Percentiles rank a stretch among this genome's conserved stretches.
Evolutionary conservation across 23 red algal species (phyloP).

Genomic region (Chondrus crispus): DNA sequence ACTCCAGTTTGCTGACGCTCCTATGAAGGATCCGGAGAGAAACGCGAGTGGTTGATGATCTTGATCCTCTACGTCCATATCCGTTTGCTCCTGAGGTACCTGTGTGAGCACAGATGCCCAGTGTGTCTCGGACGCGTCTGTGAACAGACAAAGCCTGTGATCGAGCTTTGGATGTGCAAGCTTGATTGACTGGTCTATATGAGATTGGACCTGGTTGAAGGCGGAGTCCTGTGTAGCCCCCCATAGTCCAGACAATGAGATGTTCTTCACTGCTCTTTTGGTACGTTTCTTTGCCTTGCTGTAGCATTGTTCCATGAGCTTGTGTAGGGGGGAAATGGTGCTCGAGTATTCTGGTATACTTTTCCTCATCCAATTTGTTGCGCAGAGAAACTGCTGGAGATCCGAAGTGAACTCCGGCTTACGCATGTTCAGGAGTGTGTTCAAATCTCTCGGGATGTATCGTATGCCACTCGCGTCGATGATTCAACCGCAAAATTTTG

Average conservation of each 20-base stretch:
- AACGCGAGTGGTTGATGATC: neutral
- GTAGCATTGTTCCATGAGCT: neutral
- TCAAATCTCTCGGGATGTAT: neutral
- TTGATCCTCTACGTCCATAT: neutral
- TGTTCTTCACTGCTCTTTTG: neutral
- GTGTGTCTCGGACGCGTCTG: constrained; percentile 4
- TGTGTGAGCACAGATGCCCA: constrained; percentile 9
- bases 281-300: neutral
- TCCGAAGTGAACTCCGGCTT: neutral
- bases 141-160: neutral
- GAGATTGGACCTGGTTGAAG: neutral
- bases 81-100: neutral
- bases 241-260: neutral
- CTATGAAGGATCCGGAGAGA: constrained; percentile 5
- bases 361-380: constrained; percentile 27
- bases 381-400: neutral
- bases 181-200: neutral
- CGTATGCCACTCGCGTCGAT: neutral
- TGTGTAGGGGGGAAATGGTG: neutral
- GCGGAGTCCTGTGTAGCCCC: neutral
- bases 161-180: neutral
- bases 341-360: neutral
- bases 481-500: constrained; percentile 18
- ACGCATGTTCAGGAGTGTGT: neutral
- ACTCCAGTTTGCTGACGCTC: constrained; percentile 15